Conservation (phyloP, 2,329 filamentous ascomycete species). For the Penicillium glabrum region DNA sequence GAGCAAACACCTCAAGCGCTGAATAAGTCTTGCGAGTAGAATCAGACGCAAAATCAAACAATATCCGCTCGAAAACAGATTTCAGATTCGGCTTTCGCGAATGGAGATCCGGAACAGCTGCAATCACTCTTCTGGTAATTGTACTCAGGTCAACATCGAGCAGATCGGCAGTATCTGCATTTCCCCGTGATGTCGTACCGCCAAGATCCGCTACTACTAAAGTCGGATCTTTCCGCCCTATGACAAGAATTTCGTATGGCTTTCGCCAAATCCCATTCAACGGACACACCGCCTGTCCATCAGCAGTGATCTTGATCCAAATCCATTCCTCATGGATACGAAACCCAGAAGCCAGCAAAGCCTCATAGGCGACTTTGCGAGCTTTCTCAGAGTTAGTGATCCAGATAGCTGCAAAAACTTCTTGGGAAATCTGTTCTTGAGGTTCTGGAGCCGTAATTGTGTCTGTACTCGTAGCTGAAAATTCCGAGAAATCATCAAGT, state of each 20-base stretch:
- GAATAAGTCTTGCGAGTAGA: constrained; percentile 35
- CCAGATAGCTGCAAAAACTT: constrained; percentile 56
- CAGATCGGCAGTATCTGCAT: constrained; percentile 1
- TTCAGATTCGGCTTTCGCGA: constrained; percentile 66
- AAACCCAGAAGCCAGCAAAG: constrained; percentile 49
- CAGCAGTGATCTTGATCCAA: constrained; percentile 60
- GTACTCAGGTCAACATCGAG: constrained; percentile 9
- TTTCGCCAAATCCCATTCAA: constrained; percentile 58
- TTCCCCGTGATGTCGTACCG: constrained; percentile 4
- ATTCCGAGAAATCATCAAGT: constrained; percentile 15
- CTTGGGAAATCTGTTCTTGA: neutral
- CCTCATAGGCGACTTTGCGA: constrained; percentile 46
- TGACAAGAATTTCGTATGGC: constrained; percentile 61
- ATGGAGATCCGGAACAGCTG: constrained; percentile 62
- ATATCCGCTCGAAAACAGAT: constrained; percentile 50
- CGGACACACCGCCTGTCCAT: constrained; percentile 53
- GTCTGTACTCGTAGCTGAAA: neutral
- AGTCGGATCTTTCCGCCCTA: constrained; percentile 35
- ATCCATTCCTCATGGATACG: constrained; percentile 60
- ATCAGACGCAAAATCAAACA: constrained; percentile 28
- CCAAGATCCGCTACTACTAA: constrained; percentile 17
- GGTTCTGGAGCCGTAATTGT: neutral
- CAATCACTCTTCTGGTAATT: constrained; percentile 52
- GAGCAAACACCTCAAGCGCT: constrained; percentile 61
- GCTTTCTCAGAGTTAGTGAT: constrained; percentile 59